Base-by-base conservation (phyloP, 805 yeast species). In the Saturnispora besseyi region DNA sequence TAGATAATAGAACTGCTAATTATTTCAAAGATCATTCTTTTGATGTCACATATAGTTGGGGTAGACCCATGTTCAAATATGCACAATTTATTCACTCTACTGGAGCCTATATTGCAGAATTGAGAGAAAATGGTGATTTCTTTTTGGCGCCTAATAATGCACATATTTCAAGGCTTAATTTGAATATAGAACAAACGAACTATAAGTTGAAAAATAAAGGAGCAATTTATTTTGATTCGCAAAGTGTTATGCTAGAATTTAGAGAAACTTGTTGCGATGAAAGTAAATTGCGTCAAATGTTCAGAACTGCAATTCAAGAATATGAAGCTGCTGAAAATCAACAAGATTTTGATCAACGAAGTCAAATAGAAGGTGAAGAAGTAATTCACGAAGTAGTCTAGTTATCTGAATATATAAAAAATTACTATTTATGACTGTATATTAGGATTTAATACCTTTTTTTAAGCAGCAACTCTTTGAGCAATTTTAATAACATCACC, bases 401-500 rank as follows among this genome's bases (percentile, higher is more conserved):
- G n/a, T 26, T 11, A 13, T 15, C 15, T 15, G 26, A n/a, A 29
- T 22, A 37, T 9, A 22, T 18, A 29, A 31, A 43, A 26, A 46
- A 11, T 32, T 31, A 6, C 30, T 32, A 45, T 21, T 7, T 37
- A 37, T 11, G 12, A 21, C 21, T 24, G 42, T 22, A 31, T 5
- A 41, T 30, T 26, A 38, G 15, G 28, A 48, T 13, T 28, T 33
- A 33, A 28, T 22, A 18, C 10, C 21, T 32, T 36, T 36, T 12
- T 18, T 45, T 59, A 73, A 44, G 65, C 63, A 45, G 82, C 83
- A 48, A 87, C 68, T 74, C 96, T 82, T 71, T 90, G 89, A 41
- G 95, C 96, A 59, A 88, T 82, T 75, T 88, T 93, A 64, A 93
- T 77, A 34, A 87, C 82, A 66, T 93, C 99, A 48, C 95, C 96